These are phyloP conservation scores for Claviceps quebecensis DNA, from an alignment of 2,329 filamentous ascomycete genomes.

Conservation along the genomic window DNA sequence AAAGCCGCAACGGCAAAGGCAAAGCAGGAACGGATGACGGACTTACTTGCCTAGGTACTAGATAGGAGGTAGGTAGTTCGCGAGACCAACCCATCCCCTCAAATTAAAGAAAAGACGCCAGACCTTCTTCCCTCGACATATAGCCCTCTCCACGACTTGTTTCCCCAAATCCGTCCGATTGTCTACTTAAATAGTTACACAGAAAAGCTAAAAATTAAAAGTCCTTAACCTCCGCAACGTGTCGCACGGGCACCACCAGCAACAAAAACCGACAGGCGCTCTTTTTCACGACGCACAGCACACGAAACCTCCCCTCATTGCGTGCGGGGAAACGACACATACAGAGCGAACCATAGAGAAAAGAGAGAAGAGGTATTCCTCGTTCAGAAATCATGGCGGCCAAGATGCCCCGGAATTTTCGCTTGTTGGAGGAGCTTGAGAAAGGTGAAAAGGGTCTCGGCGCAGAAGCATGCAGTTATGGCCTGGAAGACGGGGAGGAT, in stretches of 20 bases:
- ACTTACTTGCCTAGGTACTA: background rate
- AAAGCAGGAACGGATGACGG: background rate
- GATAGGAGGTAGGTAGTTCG: no score
- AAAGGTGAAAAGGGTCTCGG: constrained; percentile 97
- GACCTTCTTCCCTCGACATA: background rate
- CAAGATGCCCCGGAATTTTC: constrained; percentile 86
- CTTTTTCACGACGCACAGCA: background rate
- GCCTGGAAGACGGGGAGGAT: constrained; percentile 85
- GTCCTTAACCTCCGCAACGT: background rate
- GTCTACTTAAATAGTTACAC: no score
- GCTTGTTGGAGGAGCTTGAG: constrained; percentile 91
- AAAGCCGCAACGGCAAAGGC: background rate
- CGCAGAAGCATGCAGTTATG: constrained; percentile 94
- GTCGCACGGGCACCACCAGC: background rate
- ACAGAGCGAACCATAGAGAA: background rate
- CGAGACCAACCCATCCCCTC: background rate
- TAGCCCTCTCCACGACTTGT: background rate
- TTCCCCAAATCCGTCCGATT: background rate
- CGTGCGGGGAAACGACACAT: background rate
- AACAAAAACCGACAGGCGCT: background rate
- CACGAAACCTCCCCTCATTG: background rate
- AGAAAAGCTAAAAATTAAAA: background rate
- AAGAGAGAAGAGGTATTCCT: background rate
- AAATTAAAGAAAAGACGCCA: background rate
- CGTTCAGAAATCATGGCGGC: constrained; percentile 18